Base-by-base conservation (phyloP, 1,284 basidiomycete species). In the Ganoderma lingzhi region DNA sequence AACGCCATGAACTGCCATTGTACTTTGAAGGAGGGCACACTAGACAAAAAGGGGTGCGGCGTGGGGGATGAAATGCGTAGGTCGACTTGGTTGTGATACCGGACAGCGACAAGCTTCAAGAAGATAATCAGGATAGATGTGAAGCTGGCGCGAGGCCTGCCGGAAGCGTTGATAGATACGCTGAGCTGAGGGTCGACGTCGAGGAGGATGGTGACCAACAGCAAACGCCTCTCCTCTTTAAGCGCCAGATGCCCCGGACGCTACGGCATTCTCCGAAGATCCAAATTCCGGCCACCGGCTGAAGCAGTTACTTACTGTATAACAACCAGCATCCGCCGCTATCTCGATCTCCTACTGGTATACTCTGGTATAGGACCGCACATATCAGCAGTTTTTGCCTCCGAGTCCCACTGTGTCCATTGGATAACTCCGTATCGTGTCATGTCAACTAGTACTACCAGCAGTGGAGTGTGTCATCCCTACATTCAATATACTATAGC, bases 1-100 rank as follows among this genome's bases (percentile, higher is more conserved):
- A 62, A 71, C 30, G 62, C 77, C 77, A 58, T 72, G 69, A 5
- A 67, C 60, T 10, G 70, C 63, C 75, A 76, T 74, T n/a, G 51
- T 56, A 37, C 17, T 30, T 42, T 59, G 63, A 28, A 42, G n/a
- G 32, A 48, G 19, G 30, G 30, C 30, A 30, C 17, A 56, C 53
- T 17, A 56, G 15, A 17, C 30, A 56, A 56, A 56, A 56, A 14
- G 53, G 53, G 53, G 45, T 48, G n/a, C n/a, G 6, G 45, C 45
- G 45, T n/a, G 19, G 6, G n/a, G 6, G 23, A 23, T 5, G 4
- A 32, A 35, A 56, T 35, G 17, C 10, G 30, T 28, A 8, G 48
- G 48, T 28, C 53, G 15, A 35, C 0, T 17, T 35, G 0, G 53
- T 19, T 12, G 17, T 8, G 6, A 56, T 6, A 15, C 17, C 30